Percentiles rank a stretch among this genome's conserved stretches.
Evolutionary conservation across 1,284 basidiomycete species (phyloP).

Genomic region (Ustilago esculenta): DNA sequence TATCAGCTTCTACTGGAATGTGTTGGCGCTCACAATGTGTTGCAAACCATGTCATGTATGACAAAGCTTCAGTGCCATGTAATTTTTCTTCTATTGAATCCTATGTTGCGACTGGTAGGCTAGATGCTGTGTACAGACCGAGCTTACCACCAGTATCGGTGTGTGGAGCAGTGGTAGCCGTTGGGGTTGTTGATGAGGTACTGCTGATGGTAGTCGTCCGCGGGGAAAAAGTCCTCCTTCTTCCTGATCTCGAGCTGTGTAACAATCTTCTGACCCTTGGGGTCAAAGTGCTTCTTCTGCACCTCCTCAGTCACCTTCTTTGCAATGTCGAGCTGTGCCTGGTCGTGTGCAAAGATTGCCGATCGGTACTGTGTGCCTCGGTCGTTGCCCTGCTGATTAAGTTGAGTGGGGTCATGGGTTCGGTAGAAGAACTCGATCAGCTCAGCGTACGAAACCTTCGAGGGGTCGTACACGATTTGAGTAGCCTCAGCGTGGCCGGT

Average conservation of each 20-base stretch:
- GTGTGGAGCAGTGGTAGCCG: constrained; percentile 61
- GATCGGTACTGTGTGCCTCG: constrained; percentile 80
- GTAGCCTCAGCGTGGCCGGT: constrained; percentile 92
- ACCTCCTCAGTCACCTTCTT: constrained; percentile 83
- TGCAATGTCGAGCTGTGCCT: constrained; percentile 80
- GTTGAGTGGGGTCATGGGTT: constrained; percentile 88
- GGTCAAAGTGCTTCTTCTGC: constrained; percentile 78
- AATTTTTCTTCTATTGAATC: no score
- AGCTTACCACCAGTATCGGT: constrained; percentile 45
- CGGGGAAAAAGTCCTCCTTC: constrained; percentile 47
- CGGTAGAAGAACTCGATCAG: constrained; percentile 75
- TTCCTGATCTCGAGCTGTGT: constrained; percentile 69
- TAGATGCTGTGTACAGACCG: no score
- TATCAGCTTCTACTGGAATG: no score
- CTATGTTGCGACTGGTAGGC: no score
- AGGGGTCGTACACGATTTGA: constrained; percentile 83
- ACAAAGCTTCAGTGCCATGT: no score
- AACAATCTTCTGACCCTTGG: constrained; percentile 79
- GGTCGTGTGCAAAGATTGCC: constrained; percentile 83
- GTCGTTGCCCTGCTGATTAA: constrained; percentile 67
- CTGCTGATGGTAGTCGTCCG: constrained; percentile 65
- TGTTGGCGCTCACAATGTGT: no score
- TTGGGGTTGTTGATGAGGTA: constrained; percentile 62
- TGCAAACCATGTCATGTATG: no score
- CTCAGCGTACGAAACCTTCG: constrained; percentile 79